Conservation (phyloP, 345 rosid genomes). For the Brassica incana region DNA sequence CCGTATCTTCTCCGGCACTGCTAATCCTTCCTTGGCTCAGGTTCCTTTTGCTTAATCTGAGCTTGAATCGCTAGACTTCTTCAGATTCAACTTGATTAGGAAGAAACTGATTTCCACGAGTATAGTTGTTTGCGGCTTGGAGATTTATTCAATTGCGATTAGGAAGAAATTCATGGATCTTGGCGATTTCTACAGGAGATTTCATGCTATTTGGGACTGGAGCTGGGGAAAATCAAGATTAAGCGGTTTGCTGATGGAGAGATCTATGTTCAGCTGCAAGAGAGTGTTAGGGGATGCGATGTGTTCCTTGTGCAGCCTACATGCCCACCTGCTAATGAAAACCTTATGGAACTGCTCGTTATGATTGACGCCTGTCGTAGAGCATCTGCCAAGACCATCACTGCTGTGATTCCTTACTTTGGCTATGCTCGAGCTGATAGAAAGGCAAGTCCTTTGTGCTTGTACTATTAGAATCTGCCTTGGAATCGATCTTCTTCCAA, state of each 20-base stretch:
- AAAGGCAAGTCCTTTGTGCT: conserved; percentile 54
- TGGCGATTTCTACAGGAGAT: conserved; percentile 63
- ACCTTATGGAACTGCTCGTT: conserved; percentile 92
- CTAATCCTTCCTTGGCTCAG: conserved; percentile 90
- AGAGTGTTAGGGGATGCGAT: conserved; percentile 99
- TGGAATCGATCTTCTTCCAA: neutral
- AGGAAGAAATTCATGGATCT: neutral
- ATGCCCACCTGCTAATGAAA: conserved; percentile 97
- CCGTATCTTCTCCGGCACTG: conserved; percentile 91
- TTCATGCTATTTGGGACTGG: conserved; percentile 92
- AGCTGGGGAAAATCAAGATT: conserved; percentile 88
- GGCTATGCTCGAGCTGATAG: conserved; percentile 98
- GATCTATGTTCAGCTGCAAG: conserved; percentile 92
- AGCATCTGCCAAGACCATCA: conserved; percentile 90
- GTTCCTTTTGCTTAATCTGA: conserved; percentile 36
- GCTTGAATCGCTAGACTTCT: neutral
- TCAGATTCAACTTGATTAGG: neutral
- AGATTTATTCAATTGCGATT: neutral
- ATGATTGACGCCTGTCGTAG: conserved; percentile 98
- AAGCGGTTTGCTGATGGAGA: conserved; percentile 96
- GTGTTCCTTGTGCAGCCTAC: conserved; percentile 96
- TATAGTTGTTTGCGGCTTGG: neutral
- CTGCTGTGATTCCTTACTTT: conserved; percentile 95
- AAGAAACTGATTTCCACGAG: neutral
- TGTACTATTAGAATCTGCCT: neutral